These are phyloP conservation scores for Austroboletus niveus DNA, from an alignment of 1,284 basidiomycete genomes.

Conservation along the genomic window DNA sequence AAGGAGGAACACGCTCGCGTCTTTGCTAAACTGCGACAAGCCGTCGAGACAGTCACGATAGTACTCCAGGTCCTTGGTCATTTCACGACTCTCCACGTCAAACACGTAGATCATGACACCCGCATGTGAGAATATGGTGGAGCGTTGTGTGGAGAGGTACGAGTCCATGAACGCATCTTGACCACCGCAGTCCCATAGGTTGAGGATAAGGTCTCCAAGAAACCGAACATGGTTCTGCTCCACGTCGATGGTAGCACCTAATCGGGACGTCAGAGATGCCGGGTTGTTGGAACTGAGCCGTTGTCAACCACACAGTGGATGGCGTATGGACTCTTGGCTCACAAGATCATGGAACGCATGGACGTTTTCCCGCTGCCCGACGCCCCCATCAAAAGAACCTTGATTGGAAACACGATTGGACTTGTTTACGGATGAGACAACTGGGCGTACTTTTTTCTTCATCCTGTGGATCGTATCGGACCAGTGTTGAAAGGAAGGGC, in stretches of 20 bases:
- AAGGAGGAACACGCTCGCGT: constrained; percentile 86
- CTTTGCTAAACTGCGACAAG: constrained; percentile 71
- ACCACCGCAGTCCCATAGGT: constrained; percentile 98
- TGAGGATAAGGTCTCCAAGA: constrained; percentile 89
- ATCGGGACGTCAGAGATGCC: constrained; percentile 84
- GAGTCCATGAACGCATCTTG: constrained; percentile 98
- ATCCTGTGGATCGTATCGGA: constrained; percentile 28
- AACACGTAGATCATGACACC: constrained; percentile 99
- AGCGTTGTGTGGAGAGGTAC: constrained; percentile 87
- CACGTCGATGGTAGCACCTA: constrained; percentile 97
- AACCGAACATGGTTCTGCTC: constrained; percentile 98
- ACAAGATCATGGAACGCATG: constrained; percentile 99
- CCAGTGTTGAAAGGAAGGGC: not conserved
- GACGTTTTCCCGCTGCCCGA: constrained; percentile 92
- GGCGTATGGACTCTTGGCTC: constrained; percentile 33
- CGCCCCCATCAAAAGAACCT: constrained; percentile 94
- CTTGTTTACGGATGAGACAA: not conserved
- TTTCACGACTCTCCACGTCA: constrained; percentile 80
- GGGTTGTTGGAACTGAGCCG: constrained; percentile 84
- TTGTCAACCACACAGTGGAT: not conserved
- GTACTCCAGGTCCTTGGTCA: constrained; percentile 79
- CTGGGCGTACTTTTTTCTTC: constrained; percentile 41
- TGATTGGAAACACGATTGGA: constrained; percentile 5
- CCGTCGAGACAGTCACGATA: constrained; percentile 85
- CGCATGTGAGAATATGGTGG: constrained; percentile 93